Evolutionary conservation across 495 filamentous ascomycete genomes (phyloP).

Genomic region (Amniculicola lignicola): DNA sequence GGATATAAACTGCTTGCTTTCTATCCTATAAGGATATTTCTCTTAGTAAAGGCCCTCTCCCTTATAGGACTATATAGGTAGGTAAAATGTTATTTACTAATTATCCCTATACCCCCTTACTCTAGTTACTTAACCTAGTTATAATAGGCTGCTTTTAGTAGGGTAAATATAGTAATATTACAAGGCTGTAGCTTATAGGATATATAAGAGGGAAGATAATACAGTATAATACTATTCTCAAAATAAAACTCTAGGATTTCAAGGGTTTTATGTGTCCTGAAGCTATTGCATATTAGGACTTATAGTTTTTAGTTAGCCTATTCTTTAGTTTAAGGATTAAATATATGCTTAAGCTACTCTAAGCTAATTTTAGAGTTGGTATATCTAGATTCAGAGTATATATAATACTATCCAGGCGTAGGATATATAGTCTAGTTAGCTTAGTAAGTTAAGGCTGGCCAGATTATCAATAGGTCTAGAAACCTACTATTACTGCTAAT

Average conservation of each 20-base stretch:
- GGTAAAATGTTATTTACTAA: slow-evolving; percentile 6
- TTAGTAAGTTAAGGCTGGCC: not conserved
- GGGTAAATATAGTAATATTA: not conserved
- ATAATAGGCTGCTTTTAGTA: not conserved
- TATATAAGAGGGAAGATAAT: too few relatives aligned
- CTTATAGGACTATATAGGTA: slow-evolving; percentile 7
- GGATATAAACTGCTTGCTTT: slow-evolving; percentile 3
- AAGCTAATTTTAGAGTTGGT: slow-evolving; percentile 24
- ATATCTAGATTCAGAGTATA: slow-evolving; percentile 10
- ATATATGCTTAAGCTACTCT: slow-evolving; percentile 6
- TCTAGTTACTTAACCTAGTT: slow-evolving; percentile 1
- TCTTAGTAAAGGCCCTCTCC: slow-evolving; percentile 1
- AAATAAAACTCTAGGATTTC: slow-evolving; percentile 1
- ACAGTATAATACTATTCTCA: slow-evolving; percentile 1
- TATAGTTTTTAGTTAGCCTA: not conserved
- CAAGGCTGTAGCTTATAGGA: too few relatives aligned
- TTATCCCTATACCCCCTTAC: not conserved
- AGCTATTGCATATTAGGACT: not conserved
- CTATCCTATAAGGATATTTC: not conserved
- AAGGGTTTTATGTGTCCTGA: slow-evolving; percentile 4
- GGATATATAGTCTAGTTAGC: slow-evolving; percentile 7
- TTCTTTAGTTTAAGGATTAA: slow-evolving; percentile 6
- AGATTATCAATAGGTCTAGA: slow-evolving; percentile 9
- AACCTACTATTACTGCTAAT: slow-evolving; percentile 3
- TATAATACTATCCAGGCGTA: slow-evolving; percentile 4